Percentiles rank a stretch among this genome's conserved stretches.
These are phyloP conservation scores for Clitoria ternatea DNA, from an alignment of 306 rosid species.

Conservation along the genomic window DNA sequence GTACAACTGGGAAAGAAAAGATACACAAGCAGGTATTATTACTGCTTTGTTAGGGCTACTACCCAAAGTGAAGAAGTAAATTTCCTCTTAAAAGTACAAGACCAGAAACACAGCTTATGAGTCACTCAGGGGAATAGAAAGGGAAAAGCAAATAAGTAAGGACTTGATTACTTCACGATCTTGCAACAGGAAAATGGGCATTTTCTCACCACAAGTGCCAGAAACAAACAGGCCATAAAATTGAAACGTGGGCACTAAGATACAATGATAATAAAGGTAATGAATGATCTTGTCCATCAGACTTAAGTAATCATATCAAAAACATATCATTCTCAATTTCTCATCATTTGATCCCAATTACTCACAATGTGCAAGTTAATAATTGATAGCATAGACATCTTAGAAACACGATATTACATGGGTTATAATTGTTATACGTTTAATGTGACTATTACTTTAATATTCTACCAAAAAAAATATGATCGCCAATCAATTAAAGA, in stretches of 20 bases:
- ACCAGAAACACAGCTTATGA: not conserved
- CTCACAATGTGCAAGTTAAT: not conserved
- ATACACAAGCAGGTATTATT: not conserved
- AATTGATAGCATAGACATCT: not conserved
- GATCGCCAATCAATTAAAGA: not conserved
- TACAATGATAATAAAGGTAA: not conserved
- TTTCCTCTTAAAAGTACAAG: constrained; percentile 3
- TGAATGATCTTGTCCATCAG: not conserved
- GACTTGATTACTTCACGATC: not conserved
- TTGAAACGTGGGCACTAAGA: not conserved
- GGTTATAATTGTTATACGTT: not conserved
- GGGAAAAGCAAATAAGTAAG: not conserved
- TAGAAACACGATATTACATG: not conserved
- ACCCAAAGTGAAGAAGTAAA: not conserved
- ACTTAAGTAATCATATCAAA: not conserved
- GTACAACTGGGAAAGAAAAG: not conserved
- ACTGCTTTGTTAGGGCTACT: not conserved
- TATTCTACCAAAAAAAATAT: not conserved
- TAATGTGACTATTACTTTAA: not conserved
- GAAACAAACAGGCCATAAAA: constrained; percentile 4
- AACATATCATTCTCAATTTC: not conserved
- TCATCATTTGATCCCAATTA: not conserved
- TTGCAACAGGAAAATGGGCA: not conserved
- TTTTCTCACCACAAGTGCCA: not conserved
- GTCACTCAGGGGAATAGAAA: not conserved